Percentiles rank a stretch among this genome's conserved stretches.
phyloP scores from a whole-genome alignment of 345 rosid genomes.

The Brassica juncea region DNA sequence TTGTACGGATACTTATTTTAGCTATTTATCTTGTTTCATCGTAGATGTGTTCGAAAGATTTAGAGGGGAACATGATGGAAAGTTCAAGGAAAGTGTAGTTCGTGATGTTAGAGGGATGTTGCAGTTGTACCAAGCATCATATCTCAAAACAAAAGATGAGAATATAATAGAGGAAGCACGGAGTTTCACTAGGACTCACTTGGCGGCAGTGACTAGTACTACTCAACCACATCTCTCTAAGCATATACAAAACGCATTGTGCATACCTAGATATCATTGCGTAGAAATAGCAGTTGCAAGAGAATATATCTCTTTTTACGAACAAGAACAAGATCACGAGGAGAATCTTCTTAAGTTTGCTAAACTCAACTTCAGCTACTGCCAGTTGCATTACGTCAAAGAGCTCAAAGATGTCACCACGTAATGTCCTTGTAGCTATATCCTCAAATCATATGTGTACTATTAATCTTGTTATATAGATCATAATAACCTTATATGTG shows the following conservation, averaged over 20 bases:
- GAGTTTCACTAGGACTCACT: background rate
- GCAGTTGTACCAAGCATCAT: background rate
- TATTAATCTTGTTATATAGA: background rate
- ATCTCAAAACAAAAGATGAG: background rate
- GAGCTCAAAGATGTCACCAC: background rate
- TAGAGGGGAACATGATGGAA: background rate
- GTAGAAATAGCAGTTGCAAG: constrained; percentile 2
- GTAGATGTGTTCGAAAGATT: background rate
- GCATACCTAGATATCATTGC: background rate
- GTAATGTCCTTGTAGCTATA: background rate
- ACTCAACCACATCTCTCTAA: background rate
- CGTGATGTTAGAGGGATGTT: background rate
- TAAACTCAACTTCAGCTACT: background rate
- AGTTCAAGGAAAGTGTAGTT: background rate
- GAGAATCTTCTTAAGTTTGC: background rate
- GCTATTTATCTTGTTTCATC: background rate
- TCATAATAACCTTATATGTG: background rate
- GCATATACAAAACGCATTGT: background rate
- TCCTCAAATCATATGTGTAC: background rate
- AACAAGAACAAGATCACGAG: background rate
- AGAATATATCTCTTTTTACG: background rate
- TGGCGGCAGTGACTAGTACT: background rate
- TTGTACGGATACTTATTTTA: background rate
- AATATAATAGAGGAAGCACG: background rate
- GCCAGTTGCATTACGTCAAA: background rate